These are phyloP conservation scores for Selaginella moellendorffii DNA, from an alignment of 75 land plant genomes.

Conservation along the genomic window DNA sequence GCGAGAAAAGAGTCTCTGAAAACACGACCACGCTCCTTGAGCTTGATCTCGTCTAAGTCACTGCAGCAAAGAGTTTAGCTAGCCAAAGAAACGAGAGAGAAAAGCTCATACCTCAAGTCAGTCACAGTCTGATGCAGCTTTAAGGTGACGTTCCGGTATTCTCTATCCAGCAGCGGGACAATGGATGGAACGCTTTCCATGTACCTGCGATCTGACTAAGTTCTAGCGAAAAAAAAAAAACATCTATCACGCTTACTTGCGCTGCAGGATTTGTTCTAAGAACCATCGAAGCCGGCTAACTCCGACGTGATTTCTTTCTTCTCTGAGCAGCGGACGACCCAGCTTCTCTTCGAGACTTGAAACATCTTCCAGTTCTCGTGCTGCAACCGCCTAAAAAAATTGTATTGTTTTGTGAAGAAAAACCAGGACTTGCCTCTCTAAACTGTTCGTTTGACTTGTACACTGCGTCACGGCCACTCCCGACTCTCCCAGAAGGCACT, in stretches of 20 bases:
- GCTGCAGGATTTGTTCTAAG: constrained; percentile 69
- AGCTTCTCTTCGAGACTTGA: constrained; percentile 72
- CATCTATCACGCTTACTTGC: constrained; percentile 32
- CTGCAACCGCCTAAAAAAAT: constrained; percentile 48
- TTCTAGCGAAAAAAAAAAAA: background rate
- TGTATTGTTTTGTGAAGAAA: background rate
- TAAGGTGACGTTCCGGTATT: constrained; percentile 48
- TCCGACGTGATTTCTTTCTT: constrained; percentile 75
- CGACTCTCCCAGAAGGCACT: constrained; percentile 97
- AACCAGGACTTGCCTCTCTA: constrained; percentile 44
- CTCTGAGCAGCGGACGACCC: constrained; percentile 44
- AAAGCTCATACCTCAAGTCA: constrained; percentile 78
- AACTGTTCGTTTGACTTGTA: constrained; percentile 83
- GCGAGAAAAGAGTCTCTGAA: constrained; percentile 79
- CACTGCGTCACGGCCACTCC: constrained; percentile 53
- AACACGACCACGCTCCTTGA: constrained; percentile 74
- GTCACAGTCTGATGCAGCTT: constrained; percentile 61
- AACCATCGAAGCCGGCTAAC: constrained; percentile 72
- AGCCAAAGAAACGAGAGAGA: too few relatives aligned
- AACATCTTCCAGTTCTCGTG: constrained; percentile 73
- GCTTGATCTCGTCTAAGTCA: constrained; percentile 59
- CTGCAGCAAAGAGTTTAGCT: constrained; percentile 26
- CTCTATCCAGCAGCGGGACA: constrained; percentile 85
- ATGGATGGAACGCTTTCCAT: constrained; percentile 85
- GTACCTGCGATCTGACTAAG: constrained; percentile 31